Evolutionary conservation across 805 yeast genomes (phyloP), one percentile per base, ranked within the genome.

Genomic region (Nakazawaea anatomiae): DNA sequence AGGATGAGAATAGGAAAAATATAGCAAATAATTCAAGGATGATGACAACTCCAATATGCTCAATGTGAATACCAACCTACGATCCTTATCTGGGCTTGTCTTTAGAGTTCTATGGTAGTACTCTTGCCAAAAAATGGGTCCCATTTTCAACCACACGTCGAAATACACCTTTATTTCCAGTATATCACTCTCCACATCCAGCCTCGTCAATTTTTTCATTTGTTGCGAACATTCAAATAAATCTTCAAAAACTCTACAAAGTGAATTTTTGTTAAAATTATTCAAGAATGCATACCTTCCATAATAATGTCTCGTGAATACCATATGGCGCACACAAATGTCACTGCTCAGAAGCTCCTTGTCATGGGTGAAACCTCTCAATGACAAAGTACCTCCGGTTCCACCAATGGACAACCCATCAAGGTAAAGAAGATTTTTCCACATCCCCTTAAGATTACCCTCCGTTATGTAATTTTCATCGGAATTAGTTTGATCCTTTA

Each of bases 391-490:
- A 29, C 10, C 28, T 8, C 50, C 50, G 18, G 45, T 39, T 10
- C n/a, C 10, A 11, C 36, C 41, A 9, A 18, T 28, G 10, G 14
- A 12, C 14, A 38, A 14, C 1, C 31, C 29, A 32, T 51, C 53
- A 11, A 42, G 11, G 32, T 18, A 46, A 9, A 46, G 27, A 14
- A 46, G 25, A 39, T 42, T 46, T 14, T 46, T 51, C 53, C 53
- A 51, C n/a, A 51, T 27, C 5, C 39, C 47, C 25, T 36, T 34
- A 6, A 42, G 46, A 9, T 46, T 27, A 2, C 3, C 8, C 27
- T 31, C 32, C 8, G 42, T 9, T 2, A 51, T 25, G 39, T 12
- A 46, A 39, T 51, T 43, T 12, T 42, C 45, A 43, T 46, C 39
- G 2, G 41, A 25, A 39, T 46, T 41, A n/a, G 42, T 28, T 8